phyloP scores from a whole-genome alignment of 2,329 filamentous ascomycete species.

The Parafenestella ontariensis region DNA sequence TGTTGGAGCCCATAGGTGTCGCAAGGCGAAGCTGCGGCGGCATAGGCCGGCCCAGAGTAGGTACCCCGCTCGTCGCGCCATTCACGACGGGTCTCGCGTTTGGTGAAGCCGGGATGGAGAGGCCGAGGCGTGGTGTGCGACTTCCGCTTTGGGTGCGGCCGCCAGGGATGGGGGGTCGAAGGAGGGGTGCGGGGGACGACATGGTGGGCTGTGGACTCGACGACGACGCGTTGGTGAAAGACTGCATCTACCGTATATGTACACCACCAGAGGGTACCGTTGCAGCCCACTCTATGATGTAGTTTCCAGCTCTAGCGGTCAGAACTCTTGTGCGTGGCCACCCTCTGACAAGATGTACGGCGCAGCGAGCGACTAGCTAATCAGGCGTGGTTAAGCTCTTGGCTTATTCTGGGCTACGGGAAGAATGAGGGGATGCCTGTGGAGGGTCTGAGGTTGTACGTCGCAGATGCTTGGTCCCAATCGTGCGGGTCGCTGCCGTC shows the following conservation, averaged over 20 bases:
- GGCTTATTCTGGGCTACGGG: conserved; percentile 7
- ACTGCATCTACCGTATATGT: conserved; percentile 33
- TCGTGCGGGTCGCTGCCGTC: conserved; percentile 36
- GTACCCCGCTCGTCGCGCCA: conserved; percentile 53
- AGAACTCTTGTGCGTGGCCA: neutral
- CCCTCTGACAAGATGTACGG: conserved; percentile 1
- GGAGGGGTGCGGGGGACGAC: conserved; percentile 79
- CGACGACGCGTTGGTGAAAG: conserved; percentile 28
- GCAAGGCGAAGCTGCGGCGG: conserved; percentile 84
- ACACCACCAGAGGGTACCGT: neutral
- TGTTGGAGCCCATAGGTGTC: conserved; percentile 84
- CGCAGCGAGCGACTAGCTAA: conserved; percentile 13
- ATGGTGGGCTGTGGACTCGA: conserved; percentile 58
- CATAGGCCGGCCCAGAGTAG: conserved; percentile 57
- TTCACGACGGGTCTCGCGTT: conserved; percentile 80
- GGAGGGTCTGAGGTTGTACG: conserved; percentile 29
- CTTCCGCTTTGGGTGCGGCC: conserved; percentile 62
- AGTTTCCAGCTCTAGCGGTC: neutral
- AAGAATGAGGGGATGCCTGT: conserved; percentile 21
- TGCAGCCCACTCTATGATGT: neutral
- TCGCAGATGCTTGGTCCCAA: conserved; percentile 35
- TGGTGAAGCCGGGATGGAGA: conserved; percentile 89
- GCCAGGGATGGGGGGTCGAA: conserved; percentile 82
- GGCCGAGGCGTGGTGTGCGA: conserved; percentile 78
- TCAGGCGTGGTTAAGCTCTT: conserved; percentile 6